A percentile compares a stretch with the other conserved stretches of the same genome.
Conservation (phyloP, 768 basidiomycete species). For the Naematelia aurantialba region DNA sequence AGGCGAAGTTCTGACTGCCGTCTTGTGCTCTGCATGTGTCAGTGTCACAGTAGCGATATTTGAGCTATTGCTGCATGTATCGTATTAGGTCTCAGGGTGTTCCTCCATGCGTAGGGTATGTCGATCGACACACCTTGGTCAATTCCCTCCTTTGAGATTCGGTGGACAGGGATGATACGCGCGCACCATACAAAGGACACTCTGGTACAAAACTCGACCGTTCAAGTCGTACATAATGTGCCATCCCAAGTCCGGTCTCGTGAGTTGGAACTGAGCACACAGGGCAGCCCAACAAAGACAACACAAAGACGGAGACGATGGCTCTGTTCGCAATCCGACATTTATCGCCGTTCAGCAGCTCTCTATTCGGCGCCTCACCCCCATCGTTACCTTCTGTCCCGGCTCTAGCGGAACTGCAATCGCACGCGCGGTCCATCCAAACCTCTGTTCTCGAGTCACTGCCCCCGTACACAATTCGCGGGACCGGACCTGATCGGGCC, state of each 20-base stretch:
- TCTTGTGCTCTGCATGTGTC: too few species aligned
- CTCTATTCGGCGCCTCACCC: conserved; percentile 18
- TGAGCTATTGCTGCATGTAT: conserved; percentile 1
- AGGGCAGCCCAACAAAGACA: too few species aligned
- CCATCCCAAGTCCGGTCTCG: too few species aligned
- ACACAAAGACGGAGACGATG: too few species aligned
- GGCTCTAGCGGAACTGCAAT: conserved; percentile 23
- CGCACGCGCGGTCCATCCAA: conserved; percentile 13
- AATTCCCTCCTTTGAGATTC: background rate
- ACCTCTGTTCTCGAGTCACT: background rate
- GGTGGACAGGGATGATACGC: background rate
- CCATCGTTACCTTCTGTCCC: conserved; percentile 14
- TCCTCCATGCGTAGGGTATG: too few species aligned
- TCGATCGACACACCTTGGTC: too few species aligned
- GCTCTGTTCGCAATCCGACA: background rate
- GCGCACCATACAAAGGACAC: background rate
- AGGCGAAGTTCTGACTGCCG: conserved; percentile 26
- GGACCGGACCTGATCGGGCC: background rate
- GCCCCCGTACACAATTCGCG: conserved; percentile 3
- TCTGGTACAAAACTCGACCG: too few species aligned
- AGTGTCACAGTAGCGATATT: too few species aligned
- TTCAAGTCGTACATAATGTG: too few species aligned
- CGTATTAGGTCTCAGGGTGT: too few species aligned
- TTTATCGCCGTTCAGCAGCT: conserved; percentile 5
- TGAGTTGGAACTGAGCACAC: too few species aligned